Conservation (phyloP, 345 rosid genomes). For the Noccaea caerulescens region DNA sequence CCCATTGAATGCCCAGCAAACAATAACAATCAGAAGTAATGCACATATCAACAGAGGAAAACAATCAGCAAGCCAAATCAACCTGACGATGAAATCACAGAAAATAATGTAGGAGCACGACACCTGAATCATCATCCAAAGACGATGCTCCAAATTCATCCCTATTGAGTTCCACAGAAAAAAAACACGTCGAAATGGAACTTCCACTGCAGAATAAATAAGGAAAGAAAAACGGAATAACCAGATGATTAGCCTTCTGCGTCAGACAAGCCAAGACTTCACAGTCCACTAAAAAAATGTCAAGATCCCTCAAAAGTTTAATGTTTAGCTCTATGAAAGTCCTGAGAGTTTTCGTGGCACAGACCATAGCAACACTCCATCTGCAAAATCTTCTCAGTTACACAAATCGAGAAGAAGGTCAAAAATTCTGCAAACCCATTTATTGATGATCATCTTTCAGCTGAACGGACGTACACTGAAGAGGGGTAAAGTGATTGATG, state of each 20-base stretch:
- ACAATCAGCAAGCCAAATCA: not conserved
- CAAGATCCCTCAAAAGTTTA: too few species aligned
- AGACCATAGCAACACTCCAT: not conserved
- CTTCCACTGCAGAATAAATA: not conserved
- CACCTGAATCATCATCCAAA: not conserved
- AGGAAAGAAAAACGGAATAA: not conserved
- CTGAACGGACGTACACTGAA: not conserved
- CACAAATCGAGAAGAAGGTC: not conserved
- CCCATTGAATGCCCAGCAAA: not conserved
- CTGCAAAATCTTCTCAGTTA: too few species aligned
- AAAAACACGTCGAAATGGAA: too few species aligned
- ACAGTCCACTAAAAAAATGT: too few species aligned
- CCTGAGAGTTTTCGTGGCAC: not conserved
- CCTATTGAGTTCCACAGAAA: not conserved
- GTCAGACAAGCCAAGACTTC: too few species aligned
- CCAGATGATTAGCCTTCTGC: not conserved
- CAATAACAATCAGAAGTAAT: not conserved
- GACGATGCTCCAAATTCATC: not conserved
- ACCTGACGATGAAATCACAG: not conserved
- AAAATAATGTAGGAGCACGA: not conserved
- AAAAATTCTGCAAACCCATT: constrained; percentile 4
- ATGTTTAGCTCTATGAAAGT: not conserved
- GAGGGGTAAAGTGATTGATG: too few species aligned
- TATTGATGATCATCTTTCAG: not conserved
- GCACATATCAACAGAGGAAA: not conserved